Conservation (phyloP, 2,329 filamentous ascomycete genomes). For the Diaporthe citri region DNA sequence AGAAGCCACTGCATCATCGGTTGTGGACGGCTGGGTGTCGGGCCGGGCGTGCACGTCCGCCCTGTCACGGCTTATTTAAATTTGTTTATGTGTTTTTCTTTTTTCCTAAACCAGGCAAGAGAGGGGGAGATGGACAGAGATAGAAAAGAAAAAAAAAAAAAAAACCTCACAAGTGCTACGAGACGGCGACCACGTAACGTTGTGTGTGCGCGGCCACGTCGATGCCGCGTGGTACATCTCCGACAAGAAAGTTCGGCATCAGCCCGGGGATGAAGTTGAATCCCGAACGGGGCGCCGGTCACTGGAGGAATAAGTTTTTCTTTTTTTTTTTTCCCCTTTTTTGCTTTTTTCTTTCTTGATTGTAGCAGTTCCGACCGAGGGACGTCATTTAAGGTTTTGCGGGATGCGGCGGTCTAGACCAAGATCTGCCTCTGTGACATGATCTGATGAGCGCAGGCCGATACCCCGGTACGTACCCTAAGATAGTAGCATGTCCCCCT, state of each 20-base stretch:
- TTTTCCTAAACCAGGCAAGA: neutral
- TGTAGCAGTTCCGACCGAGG: neutral
- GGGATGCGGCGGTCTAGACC: conserved; percentile 1
- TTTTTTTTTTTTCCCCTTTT: neutral
- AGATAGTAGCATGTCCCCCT: neutral
- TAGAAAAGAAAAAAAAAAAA: too few species aligned
- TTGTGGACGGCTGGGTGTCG: neutral
- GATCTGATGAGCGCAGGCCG: neutral
- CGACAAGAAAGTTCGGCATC: neutral
- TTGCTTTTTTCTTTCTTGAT: neutral
- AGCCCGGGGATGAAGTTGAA: neutral
- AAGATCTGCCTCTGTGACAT: neutral
- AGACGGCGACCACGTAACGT: neutral
- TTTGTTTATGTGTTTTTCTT: neutral
- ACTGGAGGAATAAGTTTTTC: neutral
- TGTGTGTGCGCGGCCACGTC: neutral
- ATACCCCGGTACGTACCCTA: too few species aligned
- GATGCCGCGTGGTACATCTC: neutral
- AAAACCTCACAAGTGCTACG: too few species aligned
- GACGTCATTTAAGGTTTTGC: neutral
- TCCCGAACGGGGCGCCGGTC: neutral
- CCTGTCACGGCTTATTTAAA: neutral
- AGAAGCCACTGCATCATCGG: neutral
- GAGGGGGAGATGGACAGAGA: too few species aligned
- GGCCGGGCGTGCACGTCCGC: neutral